phyloP scores from a whole-genome alignment of 371 early-diverging fungal genomes.

The Mucor lusitanicus region DNA sequence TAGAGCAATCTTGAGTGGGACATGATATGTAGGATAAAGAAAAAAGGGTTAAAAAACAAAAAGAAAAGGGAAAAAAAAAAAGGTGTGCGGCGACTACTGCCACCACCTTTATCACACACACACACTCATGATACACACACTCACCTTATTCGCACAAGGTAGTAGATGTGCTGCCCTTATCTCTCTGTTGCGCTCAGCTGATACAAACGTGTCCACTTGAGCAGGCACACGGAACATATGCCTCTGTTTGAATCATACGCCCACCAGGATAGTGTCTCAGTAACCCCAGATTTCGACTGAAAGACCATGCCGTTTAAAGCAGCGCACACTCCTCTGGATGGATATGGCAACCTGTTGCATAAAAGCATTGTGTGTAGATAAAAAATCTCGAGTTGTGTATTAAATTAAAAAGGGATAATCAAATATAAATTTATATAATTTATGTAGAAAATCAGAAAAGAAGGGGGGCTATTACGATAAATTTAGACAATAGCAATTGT shows the following conservation, averaged over 20 bases:
- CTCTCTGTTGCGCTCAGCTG: too few relatives aligned
- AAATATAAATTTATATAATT: constrained; percentile 1
- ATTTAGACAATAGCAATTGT: neutral
- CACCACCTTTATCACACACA: too few relatives aligned
- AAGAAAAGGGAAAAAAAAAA: neutral
- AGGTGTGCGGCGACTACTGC: too few relatives aligned
- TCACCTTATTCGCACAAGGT: too few relatives aligned
- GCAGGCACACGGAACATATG: neutral
- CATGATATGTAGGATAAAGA: constrained; percentile 8
- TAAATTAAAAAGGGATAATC: neutral
- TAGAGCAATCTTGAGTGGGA: constrained; percentile 22
- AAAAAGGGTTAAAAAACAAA: neutral
- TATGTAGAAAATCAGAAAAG: neutral
- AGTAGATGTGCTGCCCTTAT: too few relatives aligned
- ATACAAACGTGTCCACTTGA: neutral
- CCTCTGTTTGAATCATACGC: too few relatives aligned
- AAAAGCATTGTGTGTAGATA: neutral
- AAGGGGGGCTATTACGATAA: neutral
- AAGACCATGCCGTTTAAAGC: neutral
- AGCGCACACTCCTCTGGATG: neutral
- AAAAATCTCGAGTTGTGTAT: neutral
- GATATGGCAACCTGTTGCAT: neutral
- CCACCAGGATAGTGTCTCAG: neutral
- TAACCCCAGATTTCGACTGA: neutral
- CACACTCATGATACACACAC: too few relatives aligned